Percentiles rank a stretch among this genome's conserved stretches.
Conservation (phyloP, 495 filamentous ascomycete species). For the Geoglossum glabrum region DNA sequence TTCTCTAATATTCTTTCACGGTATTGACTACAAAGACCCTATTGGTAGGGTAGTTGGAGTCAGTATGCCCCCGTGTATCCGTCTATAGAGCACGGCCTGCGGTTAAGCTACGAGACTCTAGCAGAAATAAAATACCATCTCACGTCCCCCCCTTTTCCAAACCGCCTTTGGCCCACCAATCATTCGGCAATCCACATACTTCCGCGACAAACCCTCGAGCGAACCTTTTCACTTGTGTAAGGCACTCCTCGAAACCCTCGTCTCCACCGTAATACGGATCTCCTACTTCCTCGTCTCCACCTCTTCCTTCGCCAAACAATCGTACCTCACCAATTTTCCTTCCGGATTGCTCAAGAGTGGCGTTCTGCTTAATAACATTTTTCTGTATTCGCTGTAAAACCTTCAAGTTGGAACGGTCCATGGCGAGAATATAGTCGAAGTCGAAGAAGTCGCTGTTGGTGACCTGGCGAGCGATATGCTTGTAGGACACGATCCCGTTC, state of each 20-base stretch:
- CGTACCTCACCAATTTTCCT: slow-evolving; percentile 35
- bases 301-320: slow-evolving; percentile 62
- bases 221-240: slow-evolving; percentile 63
- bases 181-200: neutral
- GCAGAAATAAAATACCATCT: neutral
- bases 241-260: slow-evolving; percentile 70
- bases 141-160: neutral
- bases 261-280: slow-evolving; percentile 85
- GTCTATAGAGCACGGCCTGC: too few species aligned
- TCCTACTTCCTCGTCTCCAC: slow-evolving; percentile 48
- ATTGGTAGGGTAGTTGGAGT: too few species aligned
- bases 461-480: slow-evolving; percentile 61
- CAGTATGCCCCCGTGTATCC: too few species aligned
- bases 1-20: too few species aligned
- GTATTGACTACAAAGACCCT: too few species aligned
- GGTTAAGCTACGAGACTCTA: too few species aligned
- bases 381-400: slow-evolving; percentile 41
- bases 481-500: slow-evolving; percentile 56
- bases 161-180: neutral
- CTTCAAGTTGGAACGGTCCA: slow-evolving; percentile 70
- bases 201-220: slow-evolving; percentile 48
- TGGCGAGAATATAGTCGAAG: slow-evolving; percentile 87
- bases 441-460: slow-evolving; percentile 47
- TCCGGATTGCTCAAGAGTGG: slow-evolving; percentile 11
- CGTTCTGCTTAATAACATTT: slow-evolving; percentile 11